These are phyloP conservation scores for Lachnellula suecica DNA, from an alignment of 2,329 filamentous ascomycete genomes.

Conservation along the genomic window DNA sequence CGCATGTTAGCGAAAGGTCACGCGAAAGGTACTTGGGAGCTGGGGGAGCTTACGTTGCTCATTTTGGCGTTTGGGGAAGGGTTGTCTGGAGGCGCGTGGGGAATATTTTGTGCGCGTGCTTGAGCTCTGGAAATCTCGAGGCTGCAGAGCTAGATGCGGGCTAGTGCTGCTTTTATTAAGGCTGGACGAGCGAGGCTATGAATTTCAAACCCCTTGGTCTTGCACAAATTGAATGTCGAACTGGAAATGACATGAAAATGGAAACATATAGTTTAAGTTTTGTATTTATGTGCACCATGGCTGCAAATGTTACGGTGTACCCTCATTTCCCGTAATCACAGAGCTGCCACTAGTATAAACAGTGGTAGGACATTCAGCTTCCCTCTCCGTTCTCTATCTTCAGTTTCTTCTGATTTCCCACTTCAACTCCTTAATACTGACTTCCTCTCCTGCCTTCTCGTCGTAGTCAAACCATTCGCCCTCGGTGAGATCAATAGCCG, in stretches of 20 bases:
- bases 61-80: constrained; percentile 18
- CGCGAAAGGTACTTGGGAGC: neutral
- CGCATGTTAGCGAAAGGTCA: constrained; percentile 21
- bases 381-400: too few species aligned
- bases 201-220: neutral
- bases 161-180: constrained; percentile 22
- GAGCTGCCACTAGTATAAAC: neutral
- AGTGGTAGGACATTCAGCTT: too few species aligned
- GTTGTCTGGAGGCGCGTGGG: constrained; percentile 16
- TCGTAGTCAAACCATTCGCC: constrained; percentile 99
- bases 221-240: too few species aligned
- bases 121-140: constrained; percentile 19
- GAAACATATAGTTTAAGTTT: too few species aligned
- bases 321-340: neutral
- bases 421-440: constrained; percentile 84
- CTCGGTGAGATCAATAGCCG: constrained; percentile 76
- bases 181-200: constrained; percentile 9
- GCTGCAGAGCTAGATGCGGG: constrained; percentile 9
- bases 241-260: too few species aligned
- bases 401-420: constrained; percentile 67
- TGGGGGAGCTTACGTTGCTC: constrained; percentile 20
- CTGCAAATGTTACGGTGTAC: too few species aligned
- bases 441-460: constrained; percentile 87
- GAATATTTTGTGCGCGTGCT: constrained; percentile 9
- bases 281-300: too few species aligned